Conservation (phyloP, 2,329 filamentous ascomycete species). For the Fusarium duplospermum region DNA sequence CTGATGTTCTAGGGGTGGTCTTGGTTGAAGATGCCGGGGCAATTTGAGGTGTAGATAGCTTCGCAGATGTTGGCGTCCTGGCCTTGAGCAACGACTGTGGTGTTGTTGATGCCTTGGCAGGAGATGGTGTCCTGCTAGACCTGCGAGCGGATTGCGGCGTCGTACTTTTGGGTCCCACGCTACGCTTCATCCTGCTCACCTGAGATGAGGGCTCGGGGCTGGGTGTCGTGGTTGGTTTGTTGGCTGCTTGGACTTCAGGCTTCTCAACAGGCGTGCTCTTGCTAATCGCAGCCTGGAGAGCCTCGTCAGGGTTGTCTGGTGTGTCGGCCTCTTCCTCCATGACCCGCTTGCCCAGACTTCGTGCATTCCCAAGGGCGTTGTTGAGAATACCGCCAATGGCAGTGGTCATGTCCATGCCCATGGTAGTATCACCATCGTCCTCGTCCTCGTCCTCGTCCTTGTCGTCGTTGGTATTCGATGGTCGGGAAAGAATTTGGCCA, state of each 20-base stretch:
- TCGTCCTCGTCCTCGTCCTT: slow-evolving; percentile 50
- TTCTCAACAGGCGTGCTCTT: slow-evolving; percentile 35
- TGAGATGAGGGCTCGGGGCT: slow-evolving; percentile 67
- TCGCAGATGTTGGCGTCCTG: slow-evolving; percentile 42
- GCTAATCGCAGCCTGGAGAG: slow-evolving; percentile 45
- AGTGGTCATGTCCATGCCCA: slow-evolving; percentile 76
- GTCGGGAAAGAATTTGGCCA: slow-evolving; percentile 62
- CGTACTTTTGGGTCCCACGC: slow-evolving; percentile 53
- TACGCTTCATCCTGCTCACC: slow-evolving; percentile 62
- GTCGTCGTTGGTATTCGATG: slow-evolving; percentile 49
- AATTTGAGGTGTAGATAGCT: slow-evolving; percentile 38
- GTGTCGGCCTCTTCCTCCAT: slow-evolving; percentile 70
- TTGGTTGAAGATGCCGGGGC: slow-evolving; percentile 27
- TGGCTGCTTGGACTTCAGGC: slow-evolving; percentile 46
- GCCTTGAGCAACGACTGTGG: slow-evolving; percentile 33
- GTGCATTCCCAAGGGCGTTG: slow-evolving; percentile 45
- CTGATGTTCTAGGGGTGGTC: slow-evolving; percentile 18
- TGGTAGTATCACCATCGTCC: slow-evolving; percentile 44
- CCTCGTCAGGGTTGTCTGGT: slow-evolving; percentile 58
- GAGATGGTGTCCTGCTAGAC: slow-evolving; percentile 42
- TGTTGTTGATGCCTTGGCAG: slow-evolving; percentile 35
- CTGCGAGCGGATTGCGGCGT: slow-evolving; percentile 50
- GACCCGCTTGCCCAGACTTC: slow-evolving; percentile 61
- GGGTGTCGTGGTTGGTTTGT: slow-evolving; percentile 49
- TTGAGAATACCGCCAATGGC: slow-evolving; percentile 72